Conservation (phyloP, 2,329 filamentous ascomycete species). For the Onygena corvina region DNA sequence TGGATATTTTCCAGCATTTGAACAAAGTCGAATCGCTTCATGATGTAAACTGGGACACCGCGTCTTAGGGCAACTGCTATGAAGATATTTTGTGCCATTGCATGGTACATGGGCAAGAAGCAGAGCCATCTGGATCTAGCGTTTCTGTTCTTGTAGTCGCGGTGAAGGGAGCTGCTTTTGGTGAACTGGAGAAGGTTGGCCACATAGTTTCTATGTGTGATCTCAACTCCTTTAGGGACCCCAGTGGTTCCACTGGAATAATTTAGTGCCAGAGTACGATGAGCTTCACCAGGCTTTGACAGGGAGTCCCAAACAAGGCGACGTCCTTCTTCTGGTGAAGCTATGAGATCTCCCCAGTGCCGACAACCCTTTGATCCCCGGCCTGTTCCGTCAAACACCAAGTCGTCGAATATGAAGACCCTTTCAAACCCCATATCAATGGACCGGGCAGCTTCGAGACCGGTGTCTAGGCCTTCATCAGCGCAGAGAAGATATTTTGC, state of each 20-base stretch:
- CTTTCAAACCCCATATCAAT: conserved; percentile 43
- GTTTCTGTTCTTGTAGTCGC: conserved; percentile 38
- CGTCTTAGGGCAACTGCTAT: conserved; percentile 47
- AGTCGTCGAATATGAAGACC: conserved; percentile 56
- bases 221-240: conserved; percentile 70
- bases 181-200: conserved; percentile 54
- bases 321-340: conserved; percentile 40
- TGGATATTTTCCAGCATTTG: conserved; percentile 58
- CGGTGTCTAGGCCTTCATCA: conserved; percentile 47
- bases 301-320: conserved; percentile 51
- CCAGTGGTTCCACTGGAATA: conserved; percentile 67
- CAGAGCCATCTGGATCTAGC: conserved; percentile 42
- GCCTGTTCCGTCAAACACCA: conserved; percentile 35
- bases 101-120: conserved; percentile 68
- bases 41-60: conserved; percentile 60
- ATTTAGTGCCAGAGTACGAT: conserved; percentile 57
- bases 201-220: conserved; percentile 65
- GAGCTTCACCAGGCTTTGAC: conserved; percentile 8
- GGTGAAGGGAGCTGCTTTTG: conserved; percentile 36
- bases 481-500: conserved; percentile 57
- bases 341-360: conserved; percentile 55
- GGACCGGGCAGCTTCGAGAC: conserved; percentile 52
- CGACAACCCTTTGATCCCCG: conserved; percentile 33
- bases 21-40: conserved; percentile 64
- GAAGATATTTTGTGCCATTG: conserved; percentile 60